Conservation (phyloP, 331 rosid species). For the Telfairia occidentalis region DNA sequence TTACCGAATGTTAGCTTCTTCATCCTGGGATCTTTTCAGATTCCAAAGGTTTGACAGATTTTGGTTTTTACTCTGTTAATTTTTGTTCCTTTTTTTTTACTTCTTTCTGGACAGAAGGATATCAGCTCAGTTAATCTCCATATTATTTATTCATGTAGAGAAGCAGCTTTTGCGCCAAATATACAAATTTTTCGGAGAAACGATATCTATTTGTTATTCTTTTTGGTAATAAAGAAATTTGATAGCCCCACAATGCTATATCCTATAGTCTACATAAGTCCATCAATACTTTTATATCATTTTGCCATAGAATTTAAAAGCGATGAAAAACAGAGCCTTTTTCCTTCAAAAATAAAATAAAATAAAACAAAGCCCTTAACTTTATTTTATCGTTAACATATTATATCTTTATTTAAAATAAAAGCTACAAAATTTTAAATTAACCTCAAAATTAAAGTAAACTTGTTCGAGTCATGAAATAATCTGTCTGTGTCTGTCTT, state of each 20-base stretch:
- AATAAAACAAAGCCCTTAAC: not conserved
- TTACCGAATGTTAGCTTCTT: constrained; percentile 1
- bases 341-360: no score
- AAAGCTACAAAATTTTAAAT: no score
- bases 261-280: not conserved
- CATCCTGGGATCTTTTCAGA: constrained; percentile 7
- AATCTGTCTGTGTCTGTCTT: no score
- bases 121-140: not conserved
- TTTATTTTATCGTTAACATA: not conserved
- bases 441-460: no score
- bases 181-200: not conserved
- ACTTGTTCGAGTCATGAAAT: no score
- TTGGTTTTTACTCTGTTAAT: not conserved
- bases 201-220: not conserved
- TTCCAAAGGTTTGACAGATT: constrained; percentile 1
- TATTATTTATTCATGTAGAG: constrained; percentile 10
- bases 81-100: not conserved
- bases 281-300: not conserved
- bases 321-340: no score
- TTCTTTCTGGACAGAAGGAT: not conserved
- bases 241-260: not conserved
- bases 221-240: not conserved
- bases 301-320: not conserved
- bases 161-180: not conserved
- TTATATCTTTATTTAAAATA: no score